Base-by-base conservation (phyloP, 169 alveolate genomes). In the Eimeria mitis region DNA sequence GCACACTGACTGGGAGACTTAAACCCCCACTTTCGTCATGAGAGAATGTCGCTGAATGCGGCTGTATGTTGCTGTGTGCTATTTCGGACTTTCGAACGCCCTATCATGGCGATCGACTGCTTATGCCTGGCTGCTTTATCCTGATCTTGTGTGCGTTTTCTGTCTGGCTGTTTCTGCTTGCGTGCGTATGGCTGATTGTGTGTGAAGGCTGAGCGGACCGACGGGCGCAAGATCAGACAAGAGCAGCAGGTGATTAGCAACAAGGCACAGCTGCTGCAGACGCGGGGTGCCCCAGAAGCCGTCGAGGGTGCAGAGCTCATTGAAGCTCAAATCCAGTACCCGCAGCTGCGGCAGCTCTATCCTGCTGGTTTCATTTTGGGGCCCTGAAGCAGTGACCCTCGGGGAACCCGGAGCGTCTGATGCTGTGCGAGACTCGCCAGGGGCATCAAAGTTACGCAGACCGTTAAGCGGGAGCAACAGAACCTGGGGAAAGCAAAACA, bases 201-300 rank as follows among this genome's bases (percentile, higher is more conserved):
- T 40, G 54, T 40, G 81, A 37, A 65, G 78, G 92, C 25, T 87
- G 70, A 54, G 47, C 92, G 81, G 92, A 87, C 92, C 92, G 81
- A 87, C 83, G 63, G 92, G 92, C 37, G 92, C 81, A n/a, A 87
- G 92, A 44, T 87, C 92, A 23, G 92, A 87, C 92, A 87, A 28
- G 81, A 87, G 81, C 92, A 87, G 92, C 61, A 87, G 16, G 31
- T 87, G 92, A 83, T 87, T 87, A 52, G 92, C 92, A 87, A 87
- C 92, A 2, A 87, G 92, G n/a, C 92, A 87, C 44, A 87, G 65
- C 49, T 87, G 92, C 92, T 87, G 92, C 92, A 87, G 71, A 21
- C 92, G 92, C n/a, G 92, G 92, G 65, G 92, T 42, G 1, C 47
- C 63, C 92, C 92, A 87, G 71, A 87, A 87, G 31, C 92, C 92